Evolutionary conservation across 768 basidiomycete genomes (phyloP).

Genomic region (Hemileccinum rubropunctum): DNA sequence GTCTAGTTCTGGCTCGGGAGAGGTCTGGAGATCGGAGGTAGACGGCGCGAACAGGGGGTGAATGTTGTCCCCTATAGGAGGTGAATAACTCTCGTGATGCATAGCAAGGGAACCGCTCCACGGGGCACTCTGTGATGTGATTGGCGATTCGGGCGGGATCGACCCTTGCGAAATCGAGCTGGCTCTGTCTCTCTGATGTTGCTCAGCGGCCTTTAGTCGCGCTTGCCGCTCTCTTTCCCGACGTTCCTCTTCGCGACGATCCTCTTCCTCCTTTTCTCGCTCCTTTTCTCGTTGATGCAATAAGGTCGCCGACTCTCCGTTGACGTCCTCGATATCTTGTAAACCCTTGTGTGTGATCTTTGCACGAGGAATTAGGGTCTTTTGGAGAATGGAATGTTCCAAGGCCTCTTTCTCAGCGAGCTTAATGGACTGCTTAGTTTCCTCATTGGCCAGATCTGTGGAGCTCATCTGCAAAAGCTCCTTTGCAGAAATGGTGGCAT

Average conservation of each 20-base stretch:
- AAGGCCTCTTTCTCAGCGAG: conserved; percentile 79
- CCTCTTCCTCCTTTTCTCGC: conserved; percentile 63
- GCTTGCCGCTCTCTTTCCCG: conserved; percentile 69
- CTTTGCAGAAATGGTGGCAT: conserved; percentile 59
- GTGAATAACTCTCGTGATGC: conserved; percentile 27
- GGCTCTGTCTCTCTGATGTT: conserved; percentile 45
- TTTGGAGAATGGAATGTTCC: conserved; percentile 80
- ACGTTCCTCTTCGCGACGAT: conserved; percentile 53
- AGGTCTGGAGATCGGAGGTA: conserved; percentile 38
- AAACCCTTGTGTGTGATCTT: conserved; percentile 94
- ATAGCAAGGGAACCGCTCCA: conserved; percentile 65
- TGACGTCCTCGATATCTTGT: conserved; percentile 83
- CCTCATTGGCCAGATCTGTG: conserved; percentile 86
- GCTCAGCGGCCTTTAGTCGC: conserved; percentile 49
- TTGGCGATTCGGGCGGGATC: conserved; percentile 71
- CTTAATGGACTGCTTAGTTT: conserved; percentile 79
- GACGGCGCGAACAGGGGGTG: conserved; percentile 36
- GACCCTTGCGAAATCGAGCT: conserved; percentile 49
- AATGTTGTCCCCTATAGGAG: conserved; percentile 22
- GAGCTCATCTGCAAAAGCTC: conserved; percentile 84
- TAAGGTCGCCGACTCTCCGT: conserved; percentile 45
- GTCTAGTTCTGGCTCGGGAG: conserved; percentile 62
- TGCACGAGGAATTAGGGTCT: conserved; percentile 59
- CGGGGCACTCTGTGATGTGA: conserved; percentile 40
- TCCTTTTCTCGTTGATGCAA: conserved; percentile 51